Percentiles rank a stretch among this genome's conserved stretches.
These are phyloP conservation scores for Macrolepiota dolichaula DNA, from an alignment of 768 basidiomycete genomes.

Conservation along the genomic window DNA sequence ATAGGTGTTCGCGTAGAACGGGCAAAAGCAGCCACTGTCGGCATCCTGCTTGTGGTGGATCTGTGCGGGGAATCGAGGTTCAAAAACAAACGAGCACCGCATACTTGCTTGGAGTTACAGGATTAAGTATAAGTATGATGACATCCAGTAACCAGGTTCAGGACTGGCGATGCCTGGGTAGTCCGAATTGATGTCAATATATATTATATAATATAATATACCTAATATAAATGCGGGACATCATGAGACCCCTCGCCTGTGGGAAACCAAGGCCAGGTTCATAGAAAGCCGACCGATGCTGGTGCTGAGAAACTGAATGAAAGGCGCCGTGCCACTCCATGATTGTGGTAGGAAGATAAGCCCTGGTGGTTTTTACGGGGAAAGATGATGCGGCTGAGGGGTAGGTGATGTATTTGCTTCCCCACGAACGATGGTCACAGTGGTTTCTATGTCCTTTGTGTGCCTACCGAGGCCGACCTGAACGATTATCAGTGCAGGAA, in stretches of 20 bases:
- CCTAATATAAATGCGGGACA: too few relatives aligned
- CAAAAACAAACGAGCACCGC: not conserved
- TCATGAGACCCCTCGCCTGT: too few relatives aligned
- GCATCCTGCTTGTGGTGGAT: not conserved
- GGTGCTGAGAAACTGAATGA: not conserved
- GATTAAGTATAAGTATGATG: not conserved
- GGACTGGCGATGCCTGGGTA: not conserved
- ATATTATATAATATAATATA: not conserved
- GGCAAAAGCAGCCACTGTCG: not conserved
- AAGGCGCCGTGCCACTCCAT: not conserved
- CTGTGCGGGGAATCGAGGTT: not conserved
- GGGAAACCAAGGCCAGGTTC: too few relatives aligned
- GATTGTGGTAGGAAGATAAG: not conserved
- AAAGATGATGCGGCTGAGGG: not conserved
- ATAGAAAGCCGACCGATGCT: too few relatives aligned
- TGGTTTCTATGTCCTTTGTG: not conserved
- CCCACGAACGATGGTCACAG: not conserved
- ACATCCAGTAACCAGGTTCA: not conserved
- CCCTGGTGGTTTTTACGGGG: not conserved
- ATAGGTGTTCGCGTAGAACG: not conserved
- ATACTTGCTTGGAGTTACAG: not conserved
- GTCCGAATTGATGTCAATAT: not conserved
- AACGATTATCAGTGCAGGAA: constrained; percentile 2
- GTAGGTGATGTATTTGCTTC: not conserved
- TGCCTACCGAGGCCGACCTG: constrained; percentile 2